Evolutionary conservation across 805 yeast species (phyloP).

Genomic region (Candida insectalens): DNA sequence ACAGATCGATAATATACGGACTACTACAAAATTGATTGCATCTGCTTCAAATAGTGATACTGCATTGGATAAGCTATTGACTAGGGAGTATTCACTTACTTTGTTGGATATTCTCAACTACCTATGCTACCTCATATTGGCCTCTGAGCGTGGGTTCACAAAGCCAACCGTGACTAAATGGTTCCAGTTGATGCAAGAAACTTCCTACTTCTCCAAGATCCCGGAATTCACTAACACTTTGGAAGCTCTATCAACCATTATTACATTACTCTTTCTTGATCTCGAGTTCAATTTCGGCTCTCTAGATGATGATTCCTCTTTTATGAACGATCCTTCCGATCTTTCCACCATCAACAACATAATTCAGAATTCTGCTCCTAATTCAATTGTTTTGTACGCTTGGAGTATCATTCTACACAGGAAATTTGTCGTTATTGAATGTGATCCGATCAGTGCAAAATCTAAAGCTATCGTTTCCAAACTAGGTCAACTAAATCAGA

Average conservation of each 20-base stretch:
- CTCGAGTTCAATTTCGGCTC: slow-evolving; percentile 39
- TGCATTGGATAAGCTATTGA: slow-evolving; percentile 8
- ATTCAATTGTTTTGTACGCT: slow-evolving; percentile 46
- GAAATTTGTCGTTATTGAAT: slow-evolving; percentile 31
- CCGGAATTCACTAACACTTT: slow-evolving; percentile 21
- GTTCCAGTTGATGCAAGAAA: slow-evolving; percentile 41
- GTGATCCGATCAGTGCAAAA: slow-evolving; percentile 16
- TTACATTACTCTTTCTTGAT: slow-evolving; percentile 46
- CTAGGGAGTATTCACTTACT: slow-evolving; percentile 9
- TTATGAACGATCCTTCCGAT: slow-evolving; percentile 31
- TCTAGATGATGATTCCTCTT: slow-evolving; percentile 28
- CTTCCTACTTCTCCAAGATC: slow-evolving; percentile 11
- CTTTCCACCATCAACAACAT: slow-evolving; percentile 18
- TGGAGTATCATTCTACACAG: slow-evolving; percentile 59
- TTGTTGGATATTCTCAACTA: slow-evolving; percentile 17
- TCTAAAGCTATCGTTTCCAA: slow-evolving; percentile 8
- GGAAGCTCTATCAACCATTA: slow-evolving; percentile 37
- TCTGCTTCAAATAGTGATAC: slow-evolving; percentile 5
- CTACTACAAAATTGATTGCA: slow-evolving; percentile 5
- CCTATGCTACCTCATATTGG: slow-evolving; percentile 18
- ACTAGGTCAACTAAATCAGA: slow-evolving; percentile 8
- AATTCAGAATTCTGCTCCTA: slow-evolving; percentile 23
- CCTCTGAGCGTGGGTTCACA: slow-evolving; percentile 13
- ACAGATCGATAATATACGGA: slow-evolving; percentile 15
- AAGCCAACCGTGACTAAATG: slow-evolving; percentile 33